Conservation (phyloP, 306 rosid species). For the Prunus mira region DNA sequence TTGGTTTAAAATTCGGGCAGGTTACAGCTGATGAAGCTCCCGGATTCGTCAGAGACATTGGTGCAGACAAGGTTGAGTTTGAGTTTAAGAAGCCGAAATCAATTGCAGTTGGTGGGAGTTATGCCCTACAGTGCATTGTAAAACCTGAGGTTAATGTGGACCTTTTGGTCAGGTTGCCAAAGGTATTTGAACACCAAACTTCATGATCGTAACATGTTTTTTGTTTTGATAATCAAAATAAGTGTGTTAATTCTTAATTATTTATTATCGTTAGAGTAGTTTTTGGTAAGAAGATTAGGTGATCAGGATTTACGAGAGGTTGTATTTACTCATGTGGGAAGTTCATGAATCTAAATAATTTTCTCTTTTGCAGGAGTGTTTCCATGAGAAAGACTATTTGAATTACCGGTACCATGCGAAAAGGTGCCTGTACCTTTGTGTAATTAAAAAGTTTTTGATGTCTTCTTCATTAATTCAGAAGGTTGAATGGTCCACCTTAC, state of each 20-base stretch:
- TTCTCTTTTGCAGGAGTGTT: slow-evolving; percentile 63
- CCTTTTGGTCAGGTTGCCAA: slow-evolving; percentile 68
- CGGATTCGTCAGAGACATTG: slow-evolving; percentile 72
- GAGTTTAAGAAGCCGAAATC: slow-evolving; percentile 61
- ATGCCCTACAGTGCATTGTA: slow-evolving; percentile 48
- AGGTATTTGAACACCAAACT: slow-evolving; percentile 39
- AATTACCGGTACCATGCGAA: slow-evolving; percentile 85
- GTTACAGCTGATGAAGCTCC: slow-evolving; percentile 61
- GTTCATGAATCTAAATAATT: background rate
- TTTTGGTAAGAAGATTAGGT: background rate
- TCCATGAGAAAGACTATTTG: slow-evolving; percentile 89
- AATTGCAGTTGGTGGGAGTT: slow-evolving; percentile 65
- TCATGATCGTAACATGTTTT: background rate
- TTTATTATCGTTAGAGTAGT: background rate
- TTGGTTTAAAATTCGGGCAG: slow-evolving; percentile 26
- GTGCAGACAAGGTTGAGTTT: slow-evolving; percentile 83
- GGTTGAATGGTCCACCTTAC: slow-evolving; percentile 85
- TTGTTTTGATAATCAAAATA: background rate
- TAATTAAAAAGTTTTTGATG: slow-evolving; percentile 64
- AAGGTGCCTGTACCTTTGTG: slow-evolving; percentile 79
- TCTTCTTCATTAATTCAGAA: slow-evolving; percentile 48
- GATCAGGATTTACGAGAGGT: background rate
- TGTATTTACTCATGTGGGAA: background rate
- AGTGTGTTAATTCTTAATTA: background rate
- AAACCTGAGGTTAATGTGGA: slow-evolving; percentile 68